Base-by-base conservation (phyloP, 495 filamentous ascomycete genomes). In the Tuber melanosporum region DNA sequence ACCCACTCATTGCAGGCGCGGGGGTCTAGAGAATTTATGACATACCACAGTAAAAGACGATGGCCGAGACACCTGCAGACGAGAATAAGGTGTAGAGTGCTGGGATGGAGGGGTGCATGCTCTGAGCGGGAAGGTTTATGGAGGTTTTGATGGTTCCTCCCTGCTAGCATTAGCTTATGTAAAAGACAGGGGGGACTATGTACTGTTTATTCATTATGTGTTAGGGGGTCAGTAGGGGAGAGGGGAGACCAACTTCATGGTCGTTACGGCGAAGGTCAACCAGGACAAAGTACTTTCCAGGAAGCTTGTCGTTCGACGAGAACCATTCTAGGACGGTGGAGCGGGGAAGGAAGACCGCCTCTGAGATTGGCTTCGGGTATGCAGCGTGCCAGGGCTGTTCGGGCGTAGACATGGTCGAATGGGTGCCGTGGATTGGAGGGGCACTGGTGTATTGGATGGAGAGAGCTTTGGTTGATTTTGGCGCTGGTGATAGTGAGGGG, bases 101-200 rank as follows among this genome's bases (percentile, higher is more conserved):
- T 0, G 90, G 87, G 0, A 92, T 83, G 6, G 87, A 88, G 0
- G 87, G 87, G 74, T 89, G 89, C 0, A 93, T 84, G 78, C 86
- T 90, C 79, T 93, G 91, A 1, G 91, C 91, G 1, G 91, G 91
- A 7, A 93, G 87, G 81, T 93, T 93, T 82, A 93, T 85, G 10
- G 91, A 91, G 17, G 87, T 87, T 49, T 84, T 86, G 74, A 93
- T 91, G 1, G 90, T 91, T 32, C 91, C 91, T 43, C 91, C 92
- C 89, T 91, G 52, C 42, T 47, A 12, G 0, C 39, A 8, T 66
- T 66, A 66, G 57, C 14, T 66, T 66, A 46, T 74, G n/a, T 14
- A 71, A 70, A 36, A n/a, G 46, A 32, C 1, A 70, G 73, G 49
- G 75, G 71, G 36, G 57, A 3, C 14, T 2, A 66, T 66, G 57